These are phyloP conservation scores for Phylloporus arenicola DNA, from an alignment of 768 basidiomycete species.

Conservation along the genomic window DNA sequence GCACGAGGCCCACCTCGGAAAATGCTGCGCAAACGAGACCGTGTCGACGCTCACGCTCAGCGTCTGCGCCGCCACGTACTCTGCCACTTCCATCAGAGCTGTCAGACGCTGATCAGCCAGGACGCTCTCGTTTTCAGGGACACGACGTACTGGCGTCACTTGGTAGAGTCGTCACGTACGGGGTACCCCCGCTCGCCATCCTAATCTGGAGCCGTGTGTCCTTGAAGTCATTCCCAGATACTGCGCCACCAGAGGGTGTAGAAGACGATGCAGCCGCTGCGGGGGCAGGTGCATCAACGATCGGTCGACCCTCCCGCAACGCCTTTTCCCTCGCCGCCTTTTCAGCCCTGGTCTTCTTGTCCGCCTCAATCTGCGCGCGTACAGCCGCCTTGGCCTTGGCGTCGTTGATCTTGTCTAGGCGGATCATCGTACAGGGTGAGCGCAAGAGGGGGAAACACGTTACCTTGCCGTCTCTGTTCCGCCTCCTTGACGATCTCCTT, in stretches of 20 bases:
- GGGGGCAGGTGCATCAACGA: constrained; percentile 30
- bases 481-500: constrained; percentile 84
- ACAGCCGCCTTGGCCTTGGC: constrained; percentile 79
- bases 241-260: constrained; percentile 17
- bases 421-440: neutral
- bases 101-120: neutral
- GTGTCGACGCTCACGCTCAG: constrained; percentile 69
- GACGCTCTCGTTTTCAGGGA: neutral
- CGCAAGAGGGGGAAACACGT: neutral
- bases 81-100: constrained; percentile 85
- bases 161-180: constrained; percentile 74
- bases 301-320: constrained; percentile 68
- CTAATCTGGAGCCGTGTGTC: constrained; percentile 90
- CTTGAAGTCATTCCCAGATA: constrained; percentile 69
- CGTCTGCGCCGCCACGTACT: constrained; percentile 76
- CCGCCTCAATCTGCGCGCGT: constrained; percentile 92
- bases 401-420: constrained; percentile 83
- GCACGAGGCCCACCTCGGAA: constrained; percentile 62
- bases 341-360: constrained; percentile 84
- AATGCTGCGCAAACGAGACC: constrained; percentile 71
- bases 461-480: constrained; percentile 75
- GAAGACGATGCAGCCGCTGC: constrained; percentile 26
- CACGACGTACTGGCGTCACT: constrained; percentile 65
- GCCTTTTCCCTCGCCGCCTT: constrained; percentile 90
- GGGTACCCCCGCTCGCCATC: constrained; percentile 69